Evolutionary conservation across 768 basidiomycete species (phyloP).

Genomic region (Cyclocybe aegerita): DNA sequence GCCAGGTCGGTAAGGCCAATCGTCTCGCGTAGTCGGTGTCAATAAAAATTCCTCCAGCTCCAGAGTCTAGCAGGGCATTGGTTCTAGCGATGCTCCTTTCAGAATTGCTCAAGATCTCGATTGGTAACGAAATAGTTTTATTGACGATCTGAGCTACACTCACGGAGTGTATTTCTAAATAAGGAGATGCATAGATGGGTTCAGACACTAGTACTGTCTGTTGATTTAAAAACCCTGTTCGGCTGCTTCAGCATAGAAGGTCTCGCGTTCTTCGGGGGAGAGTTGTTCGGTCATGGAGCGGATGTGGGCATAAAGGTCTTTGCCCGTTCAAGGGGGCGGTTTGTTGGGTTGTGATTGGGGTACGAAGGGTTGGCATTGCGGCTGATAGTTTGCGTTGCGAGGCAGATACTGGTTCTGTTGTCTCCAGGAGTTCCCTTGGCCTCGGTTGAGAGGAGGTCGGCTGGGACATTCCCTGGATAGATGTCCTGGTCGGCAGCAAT

Average conservation of each 20-base stretch:
- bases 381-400: not conserved
- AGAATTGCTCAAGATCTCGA: not conserved
- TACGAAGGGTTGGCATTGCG: not conserved
- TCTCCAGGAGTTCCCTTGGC: not conserved
- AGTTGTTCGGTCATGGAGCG: not conserved
- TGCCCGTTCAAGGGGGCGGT: not conserved
- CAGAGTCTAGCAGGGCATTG: constrained; percentile 6
- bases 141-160: not conserved
- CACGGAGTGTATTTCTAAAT: not conserved
- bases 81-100: not conserved
- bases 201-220: not conserved
- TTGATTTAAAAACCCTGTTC: constrained; percentile 1
- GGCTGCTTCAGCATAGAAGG: not conserved
- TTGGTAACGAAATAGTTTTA: not conserved
- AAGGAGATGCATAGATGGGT: constrained; percentile 1
- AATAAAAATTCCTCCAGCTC: constrained; percentile 15
- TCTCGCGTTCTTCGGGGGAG: not conserved
- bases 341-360: not conserved
- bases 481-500: constrained; percentile 2
- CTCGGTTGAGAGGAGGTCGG: no score
- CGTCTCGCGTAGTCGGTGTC: constrained; percentile 3
- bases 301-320: not conserved
- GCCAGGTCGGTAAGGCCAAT: not conserved
- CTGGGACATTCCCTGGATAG: constrained; percentile 3
- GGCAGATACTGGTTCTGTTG: not conserved